phyloP scores from a whole-genome alignment of 345 rosid genomes.

The Jatropha curcas region DNA sequence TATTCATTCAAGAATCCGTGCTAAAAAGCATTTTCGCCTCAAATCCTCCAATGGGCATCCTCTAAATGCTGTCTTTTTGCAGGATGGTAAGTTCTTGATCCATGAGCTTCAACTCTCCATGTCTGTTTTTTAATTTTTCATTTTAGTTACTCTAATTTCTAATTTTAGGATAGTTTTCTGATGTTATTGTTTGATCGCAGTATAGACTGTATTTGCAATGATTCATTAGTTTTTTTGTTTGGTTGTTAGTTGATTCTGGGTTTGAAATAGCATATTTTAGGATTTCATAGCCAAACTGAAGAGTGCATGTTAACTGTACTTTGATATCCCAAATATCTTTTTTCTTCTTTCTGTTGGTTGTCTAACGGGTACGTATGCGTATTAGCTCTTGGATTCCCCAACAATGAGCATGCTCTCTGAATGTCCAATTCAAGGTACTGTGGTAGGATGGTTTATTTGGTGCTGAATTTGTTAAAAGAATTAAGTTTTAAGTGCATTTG shows the following conservation, averaged over 20 bases:
- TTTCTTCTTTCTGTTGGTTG: background rate
- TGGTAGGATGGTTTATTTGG: background rate
- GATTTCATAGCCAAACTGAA: background rate
- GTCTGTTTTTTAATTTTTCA: background rate
- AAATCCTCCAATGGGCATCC: constrained; percentile 68
- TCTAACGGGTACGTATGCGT: background rate
- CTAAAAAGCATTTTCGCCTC: constrained; percentile 45
- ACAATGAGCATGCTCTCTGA: background rate
- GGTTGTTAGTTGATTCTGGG: background rate
- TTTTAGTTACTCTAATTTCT: background rate
- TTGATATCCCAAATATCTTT: background rate
- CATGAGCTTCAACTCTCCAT: background rate
- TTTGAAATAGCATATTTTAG: background rate
- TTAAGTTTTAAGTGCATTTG: no score
- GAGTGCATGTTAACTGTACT: background rate
- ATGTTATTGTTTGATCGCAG: background rate
- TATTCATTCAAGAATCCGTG: constrained; percentile 43
- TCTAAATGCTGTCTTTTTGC: constrained; percentile 49
- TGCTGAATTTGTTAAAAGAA: background rate
- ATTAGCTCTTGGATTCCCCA: background rate
- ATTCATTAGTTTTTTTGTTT: background rate
- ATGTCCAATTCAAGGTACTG: background rate
- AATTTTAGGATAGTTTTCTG: background rate
- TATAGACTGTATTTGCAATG: background rate
- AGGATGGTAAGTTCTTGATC: constrained; percentile 52